Conservation (phyloP, 805 yeast genomes). For the Tetrapisispora taiwanensis region DNA sequence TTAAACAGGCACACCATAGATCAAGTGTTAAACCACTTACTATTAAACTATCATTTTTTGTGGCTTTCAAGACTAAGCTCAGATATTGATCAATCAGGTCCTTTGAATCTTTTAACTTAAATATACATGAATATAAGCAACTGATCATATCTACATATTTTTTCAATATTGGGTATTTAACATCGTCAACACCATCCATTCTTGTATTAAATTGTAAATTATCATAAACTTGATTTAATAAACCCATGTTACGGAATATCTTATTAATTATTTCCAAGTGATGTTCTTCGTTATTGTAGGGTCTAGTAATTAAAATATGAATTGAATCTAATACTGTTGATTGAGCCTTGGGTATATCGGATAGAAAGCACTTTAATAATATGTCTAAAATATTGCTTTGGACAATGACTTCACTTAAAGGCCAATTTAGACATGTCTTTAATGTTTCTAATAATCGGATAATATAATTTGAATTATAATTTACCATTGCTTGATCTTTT, state of each 20-base stretch:
- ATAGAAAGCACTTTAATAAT: conserved; percentile 48
- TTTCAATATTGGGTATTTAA: conserved; percentile 68
- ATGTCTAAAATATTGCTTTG: conserved; percentile 55
- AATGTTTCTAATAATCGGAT: conserved; percentile 68
- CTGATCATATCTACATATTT: conserved; percentile 84
- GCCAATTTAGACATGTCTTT: conserved; percentile 88
- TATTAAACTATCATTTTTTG: conserved; percentile 76
- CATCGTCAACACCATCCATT: conserved; percentile 62
- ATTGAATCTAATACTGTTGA: conserved; percentile 84
- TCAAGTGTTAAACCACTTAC: conserved; percentile 84
- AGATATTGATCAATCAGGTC: conserved; percentile 59
- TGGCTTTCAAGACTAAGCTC: conserved; percentile 66
- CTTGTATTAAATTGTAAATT: conserved; percentile 40
- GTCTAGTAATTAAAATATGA: conserved; percentile 77
- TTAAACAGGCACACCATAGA: conserved; percentile 84
- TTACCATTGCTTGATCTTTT: neutral
- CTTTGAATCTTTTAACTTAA: conserved; percentile 40
- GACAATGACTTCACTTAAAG: conserved; percentile 64
- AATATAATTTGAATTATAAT: conserved; percentile 38
- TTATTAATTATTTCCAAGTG: conserved; percentile 70
- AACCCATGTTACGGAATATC: conserved; percentile 69
- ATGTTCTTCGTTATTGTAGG: conserved; percentile 55
- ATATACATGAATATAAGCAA: conserved; percentile 38
- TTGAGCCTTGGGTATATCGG: conserved; percentile 56
- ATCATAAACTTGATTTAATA: conserved; percentile 56